Evolutionary conservation across 2,329 filamentous ascomycete species (phyloP).

Genomic region (Atkinsonella texensis): DNA sequence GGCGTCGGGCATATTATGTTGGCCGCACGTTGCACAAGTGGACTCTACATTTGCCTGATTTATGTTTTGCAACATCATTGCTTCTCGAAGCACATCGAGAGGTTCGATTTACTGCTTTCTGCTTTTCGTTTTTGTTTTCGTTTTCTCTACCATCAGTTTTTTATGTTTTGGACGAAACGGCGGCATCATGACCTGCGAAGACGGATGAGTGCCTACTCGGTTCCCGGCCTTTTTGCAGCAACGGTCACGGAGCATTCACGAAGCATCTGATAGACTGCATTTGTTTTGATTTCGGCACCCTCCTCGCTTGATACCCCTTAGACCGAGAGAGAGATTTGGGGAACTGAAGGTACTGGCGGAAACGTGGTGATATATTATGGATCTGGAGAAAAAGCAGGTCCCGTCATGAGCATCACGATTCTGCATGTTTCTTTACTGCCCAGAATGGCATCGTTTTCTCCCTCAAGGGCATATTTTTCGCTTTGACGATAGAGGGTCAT

Average conservation of each 20-base stretch:
- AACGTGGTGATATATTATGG: conserved; percentile 20
- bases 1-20: neutral
- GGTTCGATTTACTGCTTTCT: conserved; percentile 6
- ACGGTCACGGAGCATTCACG: conserved; percentile 28
- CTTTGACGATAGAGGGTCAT: conserved; percentile 33
- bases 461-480: conserved; percentile 24
- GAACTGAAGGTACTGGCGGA: conserved; percentile 26
- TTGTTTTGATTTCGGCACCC: conserved; percentile 31
- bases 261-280: conserved; percentile 33
- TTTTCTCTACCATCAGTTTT: conserved; percentile 9
- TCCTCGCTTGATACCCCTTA: conserved; percentile 33
- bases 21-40: conserved; percentile 8
- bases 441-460: conserved; percentile 21
- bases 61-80: neutral
- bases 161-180: conserved; percentile 22
- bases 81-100: neutral
- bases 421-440: conserved; percentile 25
- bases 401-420: conserved; percentile 21
- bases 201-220: conserved; percentile 21
- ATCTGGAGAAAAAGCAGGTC: conserved; percentile 15
- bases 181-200: conserved; percentile 29
- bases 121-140: conserved; percentile 3
- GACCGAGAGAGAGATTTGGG: conserved; percentile 27
- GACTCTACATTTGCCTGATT: conserved; percentile 4
- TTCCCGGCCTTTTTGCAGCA: conserved; percentile 21